These are phyloP conservation scores for Zoysia japonica DNA, from an alignment of 176 grass and related monocot genomes.

Conservation along the genomic window DNA sequence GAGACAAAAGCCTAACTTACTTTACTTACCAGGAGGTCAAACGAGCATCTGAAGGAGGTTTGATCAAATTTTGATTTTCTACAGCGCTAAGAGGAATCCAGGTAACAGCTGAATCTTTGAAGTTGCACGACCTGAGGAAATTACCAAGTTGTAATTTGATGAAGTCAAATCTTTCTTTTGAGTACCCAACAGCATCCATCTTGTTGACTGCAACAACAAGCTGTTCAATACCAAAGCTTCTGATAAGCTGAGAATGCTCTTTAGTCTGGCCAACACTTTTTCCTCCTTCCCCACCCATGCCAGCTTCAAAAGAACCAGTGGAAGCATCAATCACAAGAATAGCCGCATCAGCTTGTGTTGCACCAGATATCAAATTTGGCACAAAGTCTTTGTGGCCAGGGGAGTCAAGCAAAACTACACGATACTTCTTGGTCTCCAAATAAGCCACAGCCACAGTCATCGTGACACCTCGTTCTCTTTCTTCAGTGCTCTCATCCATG, in stretches of 20 bases:
- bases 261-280: constrained; percentile 88
- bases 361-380: constrained; percentile 98
- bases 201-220: constrained; percentile 92
- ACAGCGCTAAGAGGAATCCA: constrained; percentile 92
- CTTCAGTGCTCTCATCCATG: constrained; percentile 96
- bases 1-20: neutral
- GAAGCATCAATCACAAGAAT: constrained; percentile 96
- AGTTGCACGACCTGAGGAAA: constrained; percentile 79
- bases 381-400: constrained; percentile 99
- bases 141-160: constrained; percentile 75
- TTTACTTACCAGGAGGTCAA: constrained; percentile 76
- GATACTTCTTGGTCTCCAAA: constrained; percentile 86
- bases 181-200: constrained; percentile 84
- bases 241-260: constrained; percentile 90
- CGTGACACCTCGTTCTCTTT: constrained; percentile 94
- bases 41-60: constrained; percentile 60
- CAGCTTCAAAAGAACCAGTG: constrained; percentile 90
- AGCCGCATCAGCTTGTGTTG: constrained; percentile 93
- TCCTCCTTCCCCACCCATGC: constrained; percentile 82
- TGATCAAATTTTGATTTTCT: constrained; percentile 87
- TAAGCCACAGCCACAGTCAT: constrained; percentile 96
- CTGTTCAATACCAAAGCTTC: constrained; percentile 95
- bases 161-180: constrained; percentile 87
- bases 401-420: constrained; percentile 87
- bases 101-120: constrained; percentile 71